Evolutionary conservation across 495 filamentous ascomycete genomes (phyloP), one percentile per base, ranked within the genome.

Genomic region (Daldinia grandis): DNA sequence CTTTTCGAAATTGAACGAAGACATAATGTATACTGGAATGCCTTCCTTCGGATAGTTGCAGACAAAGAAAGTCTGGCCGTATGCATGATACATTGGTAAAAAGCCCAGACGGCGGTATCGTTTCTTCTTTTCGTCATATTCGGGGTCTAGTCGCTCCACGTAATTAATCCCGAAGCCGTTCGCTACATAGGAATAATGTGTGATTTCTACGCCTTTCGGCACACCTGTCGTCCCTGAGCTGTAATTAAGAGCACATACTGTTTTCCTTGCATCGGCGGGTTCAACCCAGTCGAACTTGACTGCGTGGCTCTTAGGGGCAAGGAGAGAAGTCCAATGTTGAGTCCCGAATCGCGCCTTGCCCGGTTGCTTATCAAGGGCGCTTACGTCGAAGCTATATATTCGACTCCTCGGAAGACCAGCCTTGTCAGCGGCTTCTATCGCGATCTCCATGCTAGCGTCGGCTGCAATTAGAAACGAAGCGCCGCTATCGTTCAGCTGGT

Each of bases 181-280:
- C 54, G 91, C 82, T 21, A 92, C 82, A 71, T 93, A 91, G 67
- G 92, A 90, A 38, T 81, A 78, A 77, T 96, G 93, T 14, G 88
- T 86, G 66, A 95, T 89, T 77, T 91, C 89, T 25, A 95, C 93
- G 24, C 93, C 93, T 75, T 96, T 97, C 14, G 93, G 91, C 5
- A 92, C 82, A 3, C 93, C 93, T 0, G 93, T 96, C 7, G 93
- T 97, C 3, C 93, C 93, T 55, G 84, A 87, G 59, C 84, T 88
- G 78, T 93, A 93, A 71, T 93, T 93, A 58, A 94, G 82, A 50
- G 81, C 83, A 69, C 82, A 83, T 6, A 79, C 73, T 7, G 79
- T 78, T 44, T 59, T 58, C 7, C 60, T 68, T 0, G 83, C 58
- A 58, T 84, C 75, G 4, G 61, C 38, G 0, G 81, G 79, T 37